phyloP scores from a whole-genome alignment of 1,284 basidiomycete genomes.

The Pseudozyma pruni region DNA sequence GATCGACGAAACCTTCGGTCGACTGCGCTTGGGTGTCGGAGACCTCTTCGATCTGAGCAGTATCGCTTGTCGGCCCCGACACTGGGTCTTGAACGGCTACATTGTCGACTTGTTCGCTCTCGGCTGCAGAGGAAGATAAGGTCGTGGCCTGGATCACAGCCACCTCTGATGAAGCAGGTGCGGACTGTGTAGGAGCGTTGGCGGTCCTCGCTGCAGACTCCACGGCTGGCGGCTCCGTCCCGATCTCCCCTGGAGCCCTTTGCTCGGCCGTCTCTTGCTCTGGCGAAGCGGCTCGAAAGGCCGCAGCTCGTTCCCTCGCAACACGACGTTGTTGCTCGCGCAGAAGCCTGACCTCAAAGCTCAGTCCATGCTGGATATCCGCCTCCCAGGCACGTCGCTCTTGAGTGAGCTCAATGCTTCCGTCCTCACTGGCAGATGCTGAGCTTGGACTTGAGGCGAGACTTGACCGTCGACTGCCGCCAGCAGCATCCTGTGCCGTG shows the following conservation, averaged over 20 bases:
- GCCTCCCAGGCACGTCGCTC: slow-evolving; percentile 51
- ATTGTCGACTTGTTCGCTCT: too few species aligned
- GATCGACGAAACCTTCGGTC: too few species aligned
- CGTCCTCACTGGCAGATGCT: slow-evolving; percentile 25
- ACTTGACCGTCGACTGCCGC: slow-evolving; percentile 7
- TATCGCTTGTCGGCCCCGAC: too few species aligned
- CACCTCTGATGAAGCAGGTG: neutral
- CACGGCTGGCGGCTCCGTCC: neutral
- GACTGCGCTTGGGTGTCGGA: too few species aligned
- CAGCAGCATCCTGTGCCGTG: neutral
- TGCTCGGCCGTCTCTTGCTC: neutral
- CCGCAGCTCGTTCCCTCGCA: slow-evolving; percentile 34
- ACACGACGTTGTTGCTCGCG: slow-evolving; percentile 47
- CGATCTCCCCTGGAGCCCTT: neutral
- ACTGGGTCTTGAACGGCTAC: too few species aligned
- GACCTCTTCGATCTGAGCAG: too few species aligned
- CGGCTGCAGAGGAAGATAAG: too few species aligned
- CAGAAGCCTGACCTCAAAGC: slow-evolving; percentile 39
- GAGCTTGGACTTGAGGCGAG: slow-evolving; percentile 17
- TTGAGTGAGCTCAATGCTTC: slow-evolving; percentile 24
- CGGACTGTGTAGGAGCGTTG: too few species aligned
- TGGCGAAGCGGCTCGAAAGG: neutral
- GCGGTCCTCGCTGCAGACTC: neutral
- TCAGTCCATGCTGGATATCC: slow-evolving; percentile 34
- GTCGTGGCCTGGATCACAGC: too few species aligned